phyloP scores from a whole-genome alignment of 495 filamentous ascomycete species.

The Eremomyces bilateralis region DNA sequence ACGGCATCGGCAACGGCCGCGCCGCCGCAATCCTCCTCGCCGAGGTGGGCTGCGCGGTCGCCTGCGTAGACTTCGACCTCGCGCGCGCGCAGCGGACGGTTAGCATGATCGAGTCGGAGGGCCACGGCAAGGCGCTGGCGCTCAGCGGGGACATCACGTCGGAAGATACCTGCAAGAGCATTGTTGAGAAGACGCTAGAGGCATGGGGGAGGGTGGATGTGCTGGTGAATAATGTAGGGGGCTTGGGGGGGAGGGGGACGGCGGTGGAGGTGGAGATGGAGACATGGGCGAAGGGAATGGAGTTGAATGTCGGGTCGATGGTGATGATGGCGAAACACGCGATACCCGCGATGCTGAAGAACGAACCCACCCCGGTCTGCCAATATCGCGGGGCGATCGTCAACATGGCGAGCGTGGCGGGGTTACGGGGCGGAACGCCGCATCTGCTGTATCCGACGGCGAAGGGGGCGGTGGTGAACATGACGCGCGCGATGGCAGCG shows the following conservation, averaged over 20 bases:
- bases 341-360: constrained; percentile 30
- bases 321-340: constrained; percentile 32
- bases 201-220: constrained; percentile 31
- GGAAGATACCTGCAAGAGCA: constrained; percentile 23
- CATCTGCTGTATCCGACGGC: constrained; percentile 37
- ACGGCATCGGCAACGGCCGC: constrained; percentile 36
- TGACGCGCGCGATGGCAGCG: constrained; percentile 36
- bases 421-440: constrained; percentile 33
- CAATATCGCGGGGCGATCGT: constrained; percentile 18
- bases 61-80: constrained; percentile 29
- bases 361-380: constrained; percentile 8
- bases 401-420: constrained; percentile 35
- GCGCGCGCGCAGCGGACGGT: constrained; percentile 27
- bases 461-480: constrained; percentile 36
- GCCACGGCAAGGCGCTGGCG: constrained; percentile 18
- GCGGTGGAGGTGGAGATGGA: constrained; percentile 32
- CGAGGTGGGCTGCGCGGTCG: constrained; percentile 28
- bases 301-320: constrained; percentile 37
- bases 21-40: constrained; percentile 35
- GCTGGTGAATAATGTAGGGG: constrained; percentile 34
- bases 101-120: constrained; percentile 21
- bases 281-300: constrained; percentile 29
- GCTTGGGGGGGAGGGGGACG: constrained; percentile 29
- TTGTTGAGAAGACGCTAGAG: constrained; percentile 20
- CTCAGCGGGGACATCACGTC: constrained; percentile 27